Percentiles rank a stretch among this genome's conserved stretches.
phyloP scores from a whole-genome alignment of 192 early-diverging fungal genomes.

The Fimicolochytrium jonesii region DNA sequence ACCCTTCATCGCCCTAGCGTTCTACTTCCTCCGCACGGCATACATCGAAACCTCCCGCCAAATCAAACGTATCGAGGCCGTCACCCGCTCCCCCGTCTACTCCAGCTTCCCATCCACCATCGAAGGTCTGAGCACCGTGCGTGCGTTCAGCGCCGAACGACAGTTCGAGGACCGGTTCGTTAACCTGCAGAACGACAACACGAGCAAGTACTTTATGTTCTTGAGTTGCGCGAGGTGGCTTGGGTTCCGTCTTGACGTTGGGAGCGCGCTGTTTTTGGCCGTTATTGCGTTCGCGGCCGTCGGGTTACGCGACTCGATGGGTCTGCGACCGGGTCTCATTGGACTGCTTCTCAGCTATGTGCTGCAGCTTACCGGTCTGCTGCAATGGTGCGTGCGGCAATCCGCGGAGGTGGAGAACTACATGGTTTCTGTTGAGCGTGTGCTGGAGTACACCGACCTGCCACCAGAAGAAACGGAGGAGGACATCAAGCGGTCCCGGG shows the following conservation, averaged over 20 bases:
- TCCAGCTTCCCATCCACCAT: conserved; percentile 56
- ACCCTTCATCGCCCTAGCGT: conserved; percentile 39
- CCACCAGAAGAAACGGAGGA: conserved; percentile 9
- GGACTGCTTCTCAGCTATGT: conserved; percentile 50
- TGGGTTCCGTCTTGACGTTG: conserved; percentile 47
- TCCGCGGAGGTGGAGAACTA: conserved; percentile 45
- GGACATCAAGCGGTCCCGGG: background rate
- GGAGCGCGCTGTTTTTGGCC: conserved; percentile 46
- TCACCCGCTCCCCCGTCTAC: conserved; percentile 64
- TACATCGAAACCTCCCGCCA: conserved; percentile 60
- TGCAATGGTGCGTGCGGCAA: conserved; percentile 49
- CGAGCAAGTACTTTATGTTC: conserved; percentile 52
- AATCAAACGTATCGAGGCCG: conserved; percentile 65
- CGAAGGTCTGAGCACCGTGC: conserved; percentile 66
- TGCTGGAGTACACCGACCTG: conserved; percentile 54
- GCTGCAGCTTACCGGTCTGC: conserved; percentile 49
- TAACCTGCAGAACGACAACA: conserved; percentile 55
- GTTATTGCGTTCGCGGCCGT: conserved; percentile 45
- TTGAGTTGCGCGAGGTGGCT: conserved; percentile 44
- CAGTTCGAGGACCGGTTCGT: conserved; percentile 55
- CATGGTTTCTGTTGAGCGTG: conserved; percentile 63
- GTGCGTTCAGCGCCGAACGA: conserved; percentile 55
- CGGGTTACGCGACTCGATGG: conserved; percentile 34
- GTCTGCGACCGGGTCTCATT: conserved; percentile 44
- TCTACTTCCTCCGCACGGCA: conserved; percentile 43